Evolutionary conservation across 2,329 filamentous ascomycete species (phyloP), one percentile per base, ranked within the genome.

Genomic region (Endothia cerciana): DNA sequence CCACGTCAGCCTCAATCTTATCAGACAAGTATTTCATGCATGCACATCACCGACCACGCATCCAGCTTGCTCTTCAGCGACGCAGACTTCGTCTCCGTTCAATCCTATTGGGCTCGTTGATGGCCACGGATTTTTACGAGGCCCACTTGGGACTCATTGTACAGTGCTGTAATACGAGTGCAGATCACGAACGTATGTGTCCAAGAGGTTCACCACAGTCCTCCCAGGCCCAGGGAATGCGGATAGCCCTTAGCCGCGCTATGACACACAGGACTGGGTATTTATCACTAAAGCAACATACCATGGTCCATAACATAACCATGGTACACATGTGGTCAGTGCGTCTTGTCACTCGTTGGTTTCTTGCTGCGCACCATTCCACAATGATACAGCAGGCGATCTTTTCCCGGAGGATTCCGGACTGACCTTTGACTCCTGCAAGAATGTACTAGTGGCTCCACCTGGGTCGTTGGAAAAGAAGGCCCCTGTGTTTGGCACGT

Each of bases 361-460:
- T n/a, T n/a, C n/a, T n/a, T n/a, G n/a, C n/a, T n/a, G n/a, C n/a
- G n/a, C n/a, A n/a, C n/a, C n/a, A n/a, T n/a, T n/a, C n/a, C n/a
- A n/a, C n/a, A n/a, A n/a, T n/a, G n/a, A n/a, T n/a, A n/a, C n/a
- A n/a, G n/a, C n/a, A n/a, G n/a, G n/a, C n/a, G n/a, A n/a, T n/a
- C n/a, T n/a, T n/a, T n/a, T n/a, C n/a, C n/a, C n/a, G n/a, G n/a
- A n/a, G n/a, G n/a, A n/a, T n/a, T 47, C 4, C 2, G n/a, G 8
- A 8, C 13, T 3, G 45, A 47, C 45, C n/a, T 30, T 28, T 3
- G 22, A 28, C 7, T 15, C 33, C 47, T 51, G 47, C 22, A 28
- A 28, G 47, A 51, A 51, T 28, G 17, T 51, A 51, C 25, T 51
- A 51, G 25, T 51, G 47, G 47, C 47, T 51, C 47, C 47, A 51